phyloP scores from a whole-genome alignment of 495 filamentous ascomycete species.

The Penicillium crystallinum region DNA sequence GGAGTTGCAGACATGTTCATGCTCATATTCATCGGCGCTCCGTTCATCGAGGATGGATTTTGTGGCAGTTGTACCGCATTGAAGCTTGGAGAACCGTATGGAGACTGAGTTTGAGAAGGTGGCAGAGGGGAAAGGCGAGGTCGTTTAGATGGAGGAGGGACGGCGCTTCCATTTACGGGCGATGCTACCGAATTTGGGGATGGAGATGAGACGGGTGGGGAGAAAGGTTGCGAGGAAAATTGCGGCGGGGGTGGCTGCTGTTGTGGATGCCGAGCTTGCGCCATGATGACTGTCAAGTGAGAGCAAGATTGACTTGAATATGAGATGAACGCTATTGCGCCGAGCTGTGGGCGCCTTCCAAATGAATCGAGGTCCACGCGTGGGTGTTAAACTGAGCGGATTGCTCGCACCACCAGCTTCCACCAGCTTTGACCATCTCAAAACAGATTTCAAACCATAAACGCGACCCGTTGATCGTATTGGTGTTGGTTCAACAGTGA shows the following conservation, averaged over 20 bases:
- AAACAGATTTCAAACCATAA: constrained; percentile 21
- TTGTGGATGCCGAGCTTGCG: constrained; percentile 51
- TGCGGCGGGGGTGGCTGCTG: constrained; percentile 33
- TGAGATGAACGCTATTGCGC: constrained; percentile 11
- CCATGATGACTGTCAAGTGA: constrained; percentile 45
- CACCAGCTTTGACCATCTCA: constrained; percentile 45
- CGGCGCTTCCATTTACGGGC: constrained; percentile 36
- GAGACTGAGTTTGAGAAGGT: constrained; percentile 36
- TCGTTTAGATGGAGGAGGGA: constrained; percentile 57
- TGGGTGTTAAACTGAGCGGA: constrained; percentile 35
- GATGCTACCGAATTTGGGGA: constrained; percentile 39
- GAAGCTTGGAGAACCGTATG: constrained; percentile 40
- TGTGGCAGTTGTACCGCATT: constrained; percentile 38
- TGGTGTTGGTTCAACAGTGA: constrained; percentile 2
- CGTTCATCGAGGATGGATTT: constrained; percentile 31
- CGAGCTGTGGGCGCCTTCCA: constrained; percentile 16
- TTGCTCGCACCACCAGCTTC: constrained; percentile 40
- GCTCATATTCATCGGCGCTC: constrained; percentile 30
- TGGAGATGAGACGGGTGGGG: constrained; percentile 49
- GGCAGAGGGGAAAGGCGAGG: constrained; percentile 65
- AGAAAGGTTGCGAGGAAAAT: constrained; percentile 47
- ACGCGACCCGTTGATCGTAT: constrained; percentile 9
- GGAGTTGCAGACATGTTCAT: constrained; percentile 25
- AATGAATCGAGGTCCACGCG: constrained; percentile 35
- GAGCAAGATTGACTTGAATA: not conserved